Base-by-base conservation (phyloP, 2,329 filamentous ascomycete species). In the Colletotrichum spinosum region DNA sequence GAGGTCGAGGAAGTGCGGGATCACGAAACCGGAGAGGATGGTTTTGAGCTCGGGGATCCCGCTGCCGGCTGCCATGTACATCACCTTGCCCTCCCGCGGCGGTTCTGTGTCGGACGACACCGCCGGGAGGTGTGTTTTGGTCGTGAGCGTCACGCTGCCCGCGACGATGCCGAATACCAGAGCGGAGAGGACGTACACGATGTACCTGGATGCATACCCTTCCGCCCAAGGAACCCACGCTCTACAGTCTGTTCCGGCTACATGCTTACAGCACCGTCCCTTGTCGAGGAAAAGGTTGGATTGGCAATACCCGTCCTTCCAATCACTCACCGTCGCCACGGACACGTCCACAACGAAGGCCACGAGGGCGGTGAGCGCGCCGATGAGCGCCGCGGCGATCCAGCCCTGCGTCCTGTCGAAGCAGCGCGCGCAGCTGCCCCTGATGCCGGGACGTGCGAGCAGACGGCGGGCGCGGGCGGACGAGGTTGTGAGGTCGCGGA, bases 1-100 rank as follows among this genome's bases (percentile, higher is more conserved):
- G 68, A 86, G 75, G 63, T 83, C 81, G 2, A 89, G 78, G 66
- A 88, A 86, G 50, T 84, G 78, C 1, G 85, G 85, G 49, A 88
- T 88, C 12, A 84, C 83, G 72, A 88, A 88, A n/a, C 86, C 86
- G 4, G 83, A 86, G 2, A 88, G 74, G 44, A 88, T 85, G 2
- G 85, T 87, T 72, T 88, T 88, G 76, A 88, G 88, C 73, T 88
- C 86, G 0, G 86, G 86, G 39, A 89, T 88, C 0, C 86, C 86
- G 64, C 79, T 83, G 6, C 86, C 86, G 39, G 84, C 82, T 4
- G 85, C 84, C 83, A 88, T 85, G 70, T 86, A 88, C 78, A 88
- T 86, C 4, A 74, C 77, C 71, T 88, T 88, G 0, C 80, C 82
- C 2, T 52, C 53, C 3, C 68, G 11, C 11, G 25, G 25, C 25